Evolutionary conservation across 768 basidiomycete genomes (phyloP), one percentile per base, ranked within the genome.

Genomic region (Mycena alexandri): DNA sequence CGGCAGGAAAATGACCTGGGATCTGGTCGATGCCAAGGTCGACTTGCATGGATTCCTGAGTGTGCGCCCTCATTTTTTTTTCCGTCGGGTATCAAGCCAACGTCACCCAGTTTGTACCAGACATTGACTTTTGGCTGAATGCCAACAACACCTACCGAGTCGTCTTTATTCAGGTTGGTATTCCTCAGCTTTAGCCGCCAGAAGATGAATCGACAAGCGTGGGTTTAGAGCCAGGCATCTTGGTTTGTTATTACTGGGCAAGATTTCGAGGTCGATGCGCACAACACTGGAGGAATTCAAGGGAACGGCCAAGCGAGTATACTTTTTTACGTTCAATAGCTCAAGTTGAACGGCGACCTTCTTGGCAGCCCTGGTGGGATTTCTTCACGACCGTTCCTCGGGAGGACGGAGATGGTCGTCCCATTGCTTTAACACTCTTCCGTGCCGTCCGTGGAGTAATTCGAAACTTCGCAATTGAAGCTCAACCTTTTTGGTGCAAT

Each of bases 401-500:
- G 41, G 77, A 71, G 46, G 87, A 89, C 72, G 88, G 86, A 6
- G 87, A 89, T 67, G 88, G 87, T 2, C 82, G 87, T 1, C 87
- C 88, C 7, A 85, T 90, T 61, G 79, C 87, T 13, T 75, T 89
- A 60, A 87, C 87, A 1, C 65, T 89, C 2, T 84, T 74, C 65
- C 79, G 84, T 56, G 86, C 79, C 3, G 79, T 76, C 3, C 75
- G 83, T 19, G 88, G 79, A 5, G 67, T 72, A 0, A 79, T 89
- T 22, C 78, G 73, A 29, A 79, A 85, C 73, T 88, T 90, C 76
- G 79, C 75, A 5, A 86, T 90, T 63, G 77, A 84, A 47, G 80
- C 81, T 5, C 87, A 83, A 61, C 88, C 87, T 2, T 89, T 90
- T 76, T 89, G 88, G 87, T 84, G 87, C 69, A 87, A 87, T 65